phyloP scores from a whole-genome alignment of 495 filamentous ascomycete genomes.

The Penicillium desertorum region DNA sequence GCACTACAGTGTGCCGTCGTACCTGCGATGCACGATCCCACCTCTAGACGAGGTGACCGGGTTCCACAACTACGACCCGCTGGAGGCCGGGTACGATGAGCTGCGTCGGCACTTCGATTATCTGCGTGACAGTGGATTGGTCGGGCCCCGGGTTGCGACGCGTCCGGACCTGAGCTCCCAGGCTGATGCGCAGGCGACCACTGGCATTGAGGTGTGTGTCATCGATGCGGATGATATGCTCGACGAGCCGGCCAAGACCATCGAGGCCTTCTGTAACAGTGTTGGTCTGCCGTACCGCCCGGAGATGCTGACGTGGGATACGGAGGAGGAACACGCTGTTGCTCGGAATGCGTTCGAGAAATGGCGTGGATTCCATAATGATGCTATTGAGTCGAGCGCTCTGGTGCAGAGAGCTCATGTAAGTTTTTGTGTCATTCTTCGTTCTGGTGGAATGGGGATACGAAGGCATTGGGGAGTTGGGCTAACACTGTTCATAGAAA shows the following conservation, averaged over 20 bases:
- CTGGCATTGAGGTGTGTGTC: slow-evolving; percentile 67
- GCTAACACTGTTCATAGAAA: slow-evolving; percentile 40
- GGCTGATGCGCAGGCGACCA: slow-evolving; percentile 8
- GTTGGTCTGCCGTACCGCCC: slow-evolving; percentile 70
- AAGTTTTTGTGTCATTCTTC: slow-evolving; percentile 41
- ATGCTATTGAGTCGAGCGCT: slow-evolving; percentile 76
- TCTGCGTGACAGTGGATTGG: slow-evolving; percentile 56
- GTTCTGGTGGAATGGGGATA: not conserved
- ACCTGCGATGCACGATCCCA: slow-evolving; percentile 93
- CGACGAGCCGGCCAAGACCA: slow-evolving; percentile 69
- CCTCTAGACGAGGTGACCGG: slow-evolving; percentile 78
- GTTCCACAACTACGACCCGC: slow-evolving; percentile 80
- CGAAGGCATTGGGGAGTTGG: not conserved
- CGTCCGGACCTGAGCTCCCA: slow-evolving; percentile 29
- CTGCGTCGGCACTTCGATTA: slow-evolving; percentile 83
- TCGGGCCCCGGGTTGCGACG: slow-evolving; percentile 62
- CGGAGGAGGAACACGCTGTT: slow-evolving; percentile 60
- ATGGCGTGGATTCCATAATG: slow-evolving; percentile 95
- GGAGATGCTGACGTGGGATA: slow-evolving; percentile 81
- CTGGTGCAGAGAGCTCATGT: slow-evolving; percentile 72
- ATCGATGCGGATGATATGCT: slow-evolving; percentile 94
- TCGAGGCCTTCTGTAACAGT: slow-evolving; percentile 74
- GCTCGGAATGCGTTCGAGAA: slow-evolving; percentile 81
- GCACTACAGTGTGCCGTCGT: slow-evolving; percentile 79
- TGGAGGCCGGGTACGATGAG: slow-evolving; percentile 88